phyloP scores from a whole-genome alignment of 441 rosid genomes.

The Mallotus repandus region DNA sequence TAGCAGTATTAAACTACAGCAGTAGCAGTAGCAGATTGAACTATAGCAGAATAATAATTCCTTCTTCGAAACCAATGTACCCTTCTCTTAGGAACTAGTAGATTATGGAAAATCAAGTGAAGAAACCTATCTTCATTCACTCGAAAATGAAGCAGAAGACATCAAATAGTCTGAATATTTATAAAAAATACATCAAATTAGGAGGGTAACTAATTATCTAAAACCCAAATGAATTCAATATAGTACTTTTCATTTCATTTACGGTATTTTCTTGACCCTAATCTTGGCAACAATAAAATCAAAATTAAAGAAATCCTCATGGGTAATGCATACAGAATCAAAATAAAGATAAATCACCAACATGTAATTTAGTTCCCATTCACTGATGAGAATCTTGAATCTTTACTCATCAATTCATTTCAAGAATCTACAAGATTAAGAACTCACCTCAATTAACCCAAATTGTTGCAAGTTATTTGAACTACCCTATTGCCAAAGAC shows the following conservation, averaged over 20 bases:
- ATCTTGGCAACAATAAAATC: background rate
- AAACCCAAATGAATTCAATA: background rate
- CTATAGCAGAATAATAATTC: slow-evolving; percentile 41
- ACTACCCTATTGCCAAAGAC: background rate
- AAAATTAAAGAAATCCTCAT: background rate
- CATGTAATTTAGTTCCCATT: background rate
- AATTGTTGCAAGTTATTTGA: background rate
- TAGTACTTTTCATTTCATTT: background rate
- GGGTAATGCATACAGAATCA: background rate
- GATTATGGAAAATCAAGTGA: slow-evolving; percentile 35
- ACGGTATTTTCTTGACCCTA: background rate
- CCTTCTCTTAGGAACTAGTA: slow-evolving; percentile 49
- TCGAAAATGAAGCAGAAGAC: slow-evolving; percentile 39
- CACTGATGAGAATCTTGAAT: background rate
- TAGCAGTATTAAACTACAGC: slow-evolving; percentile 34
- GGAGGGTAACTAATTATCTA: background rate
- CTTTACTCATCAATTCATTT: background rate
- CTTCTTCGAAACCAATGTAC: slow-evolving; percentile 40
- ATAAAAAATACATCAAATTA: no score
- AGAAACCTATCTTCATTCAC: slow-evolving; percentile 30
- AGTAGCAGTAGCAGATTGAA: slow-evolving; percentile 27
- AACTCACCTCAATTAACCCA: background rate
- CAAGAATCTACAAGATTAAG: background rate
- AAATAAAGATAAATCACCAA: background rate
- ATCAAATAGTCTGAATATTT: slow-evolving; percentile 69